A percentile compares a stretch with the other conserved stretches of the same genome.
Conservation (phyloP, 2,329 filamentous ascomycete species). For the Venturia nashicola region DNA sequence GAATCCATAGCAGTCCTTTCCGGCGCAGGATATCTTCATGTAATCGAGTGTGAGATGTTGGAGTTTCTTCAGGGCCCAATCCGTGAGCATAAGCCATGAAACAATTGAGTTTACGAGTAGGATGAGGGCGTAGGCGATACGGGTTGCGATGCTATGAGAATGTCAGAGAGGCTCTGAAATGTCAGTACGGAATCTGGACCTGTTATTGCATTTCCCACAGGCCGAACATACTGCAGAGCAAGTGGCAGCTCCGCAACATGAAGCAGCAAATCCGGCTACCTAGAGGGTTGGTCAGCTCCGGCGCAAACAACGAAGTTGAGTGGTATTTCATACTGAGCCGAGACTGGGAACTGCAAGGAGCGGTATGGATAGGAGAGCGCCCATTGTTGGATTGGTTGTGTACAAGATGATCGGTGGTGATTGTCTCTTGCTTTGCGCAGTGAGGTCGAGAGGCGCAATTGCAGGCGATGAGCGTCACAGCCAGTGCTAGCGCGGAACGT, state of each 20-base stretch:
- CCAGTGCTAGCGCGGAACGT: neutral
- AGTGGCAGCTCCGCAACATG: conserved; percentile 92
- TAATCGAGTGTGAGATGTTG: conserved; percentile 89
- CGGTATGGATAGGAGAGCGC: conserved; percentile 79
- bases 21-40: conserved; percentile 79
- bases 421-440: neutral
- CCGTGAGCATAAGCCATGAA: conserved; percentile 98
- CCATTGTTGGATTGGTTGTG: conserved; percentile 45
- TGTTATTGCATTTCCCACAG: conserved; percentile 95
- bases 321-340: conserved; percentile 55
- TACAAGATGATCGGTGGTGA: neutral
- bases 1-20: conserved; percentile 87
- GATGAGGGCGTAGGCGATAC: conserved; percentile 90
- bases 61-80: conserved; percentile 94
- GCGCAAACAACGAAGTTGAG: conserved; percentile 9
- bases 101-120: conserved; percentile 93
- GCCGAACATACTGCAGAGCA: conserved; percentile 93
- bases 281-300: conserved; percentile 24
- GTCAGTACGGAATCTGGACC: conserved; percentile 36
- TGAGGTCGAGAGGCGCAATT: neutral
- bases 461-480: neutral
- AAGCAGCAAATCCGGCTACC: conserved; percentile 68
- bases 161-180: conserved; percentile 13
- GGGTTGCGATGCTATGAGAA: conserved; percentile 67
- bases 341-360: conserved; percentile 78